phyloP scores from a whole-genome alignment of 495 filamentous ascomycete species.

The Aspergillus biplanus region DNA sequence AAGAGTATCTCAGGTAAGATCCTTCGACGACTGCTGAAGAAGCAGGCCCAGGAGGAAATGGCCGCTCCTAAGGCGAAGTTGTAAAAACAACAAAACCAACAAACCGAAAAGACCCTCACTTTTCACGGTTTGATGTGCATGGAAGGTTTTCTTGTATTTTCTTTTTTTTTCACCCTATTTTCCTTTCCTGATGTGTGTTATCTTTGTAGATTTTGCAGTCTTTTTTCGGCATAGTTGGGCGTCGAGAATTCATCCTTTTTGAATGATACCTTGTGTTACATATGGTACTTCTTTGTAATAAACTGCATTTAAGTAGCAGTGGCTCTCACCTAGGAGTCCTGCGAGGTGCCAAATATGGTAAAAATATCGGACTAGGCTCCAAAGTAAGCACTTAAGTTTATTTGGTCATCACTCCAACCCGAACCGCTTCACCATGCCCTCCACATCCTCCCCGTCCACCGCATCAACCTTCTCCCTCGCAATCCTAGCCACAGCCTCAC shows the following conservation, averaged over 20 bases:
- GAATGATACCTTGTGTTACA: neutral
- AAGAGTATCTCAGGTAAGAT: constrained; percentile 91
- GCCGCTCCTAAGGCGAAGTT: constrained; percentile 47
- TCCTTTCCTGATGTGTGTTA: neutral
- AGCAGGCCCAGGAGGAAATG: constrained; percentile 52
- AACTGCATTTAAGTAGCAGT: too few relatives aligned
- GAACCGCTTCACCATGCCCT: constrained; percentile 50
- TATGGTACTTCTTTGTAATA: neutral
- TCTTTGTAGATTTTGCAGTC: neutral
- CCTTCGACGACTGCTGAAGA: constrained; percentile 69
- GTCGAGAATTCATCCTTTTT: neutral
- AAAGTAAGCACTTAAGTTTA: too few relatives aligned
- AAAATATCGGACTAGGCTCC: too few relatives aligned
- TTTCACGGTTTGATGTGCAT: neutral
- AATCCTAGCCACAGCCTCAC: constrained; percentile 66
- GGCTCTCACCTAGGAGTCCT: too few relatives aligned
- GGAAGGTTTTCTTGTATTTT: neutral
- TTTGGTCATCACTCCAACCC: constrained; percentile 19
- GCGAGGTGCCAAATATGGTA: too few relatives aligned
- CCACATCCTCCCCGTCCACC: constrained; percentile 67
- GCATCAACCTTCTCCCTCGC: constrained; percentile 64
- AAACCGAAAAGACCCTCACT: neutral
- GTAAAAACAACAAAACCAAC: constrained; percentile 19
- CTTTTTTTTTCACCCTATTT: neutral
- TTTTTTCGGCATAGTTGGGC: neutral